These are phyloP conservation scores for Chaetomiaceae sp. DNA, from an alignment of 2,329 filamentous ascomycete genomes.

Conservation along the genomic window DNA sequence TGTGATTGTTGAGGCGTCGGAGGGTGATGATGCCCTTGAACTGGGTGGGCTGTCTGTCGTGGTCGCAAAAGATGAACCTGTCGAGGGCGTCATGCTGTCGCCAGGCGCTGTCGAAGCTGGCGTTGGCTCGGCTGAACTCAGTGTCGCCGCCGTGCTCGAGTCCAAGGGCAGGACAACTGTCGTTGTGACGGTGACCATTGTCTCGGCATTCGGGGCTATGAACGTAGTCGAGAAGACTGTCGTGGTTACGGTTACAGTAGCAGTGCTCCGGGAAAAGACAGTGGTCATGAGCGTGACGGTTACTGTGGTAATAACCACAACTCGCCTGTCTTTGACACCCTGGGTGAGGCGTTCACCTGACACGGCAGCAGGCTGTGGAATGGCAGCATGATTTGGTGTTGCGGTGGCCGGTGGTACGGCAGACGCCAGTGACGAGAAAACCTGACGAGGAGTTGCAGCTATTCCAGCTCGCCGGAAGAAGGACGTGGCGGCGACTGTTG, in stretches of 20 bases:
- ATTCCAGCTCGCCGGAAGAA: conserved; percentile 10
- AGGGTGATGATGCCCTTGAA: background rate
- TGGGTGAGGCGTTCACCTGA: background rate
- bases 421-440: background rate
- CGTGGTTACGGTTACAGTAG: conserved; percentile 17
- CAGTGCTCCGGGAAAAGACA: conserved; percentile 13
- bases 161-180: conserved; percentile 18
- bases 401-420: background rate
- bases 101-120: background rate
- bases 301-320: conserved; percentile 11
- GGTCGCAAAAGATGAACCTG: background rate
- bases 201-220: conserved; percentile 22
- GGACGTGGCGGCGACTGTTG: conserved; percentile 20
- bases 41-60: background rate
- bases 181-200: conserved; percentile 25
- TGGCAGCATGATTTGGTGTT: background rate
- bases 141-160: background rate
- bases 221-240: conserved; percentile 23
- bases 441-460: background rate
- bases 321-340: conserved; percentile 2
- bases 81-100: background rate
- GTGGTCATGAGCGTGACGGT: conserved; percentile 23
- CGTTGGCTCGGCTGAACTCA: background rate
- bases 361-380: background rate
- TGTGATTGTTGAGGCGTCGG: background rate